Percentiles rank a stretch among this genome's conserved stretches.
phyloP scores from a whole-genome alignment of 2,329 filamentous ascomycete genomes.

The Harringtonia aguacate region DNA sequence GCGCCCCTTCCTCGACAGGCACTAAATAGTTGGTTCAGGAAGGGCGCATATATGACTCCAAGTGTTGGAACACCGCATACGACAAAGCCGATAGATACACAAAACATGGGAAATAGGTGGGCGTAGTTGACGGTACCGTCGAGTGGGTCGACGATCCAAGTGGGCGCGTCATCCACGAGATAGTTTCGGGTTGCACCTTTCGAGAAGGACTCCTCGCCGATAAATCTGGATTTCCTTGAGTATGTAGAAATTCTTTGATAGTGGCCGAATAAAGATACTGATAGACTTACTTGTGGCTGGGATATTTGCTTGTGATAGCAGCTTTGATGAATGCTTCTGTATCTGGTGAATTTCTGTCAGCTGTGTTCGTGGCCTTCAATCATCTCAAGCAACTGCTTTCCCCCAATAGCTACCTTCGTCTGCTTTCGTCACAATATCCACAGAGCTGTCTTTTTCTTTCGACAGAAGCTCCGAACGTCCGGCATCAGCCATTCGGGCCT shows the following conservation, averaged over 20 bases:
- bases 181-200: conserved; percentile 57
- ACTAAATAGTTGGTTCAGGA: conserved; percentile 59
- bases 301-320: conserved; percentile 49
- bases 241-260: neutral
- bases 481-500: conserved; percentile 40
- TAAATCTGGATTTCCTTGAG: conserved; percentile 39
- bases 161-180: conserved; percentile 51
- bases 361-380: neutral
- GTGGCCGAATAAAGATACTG: neutral
- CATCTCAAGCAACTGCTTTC: too few species aligned
- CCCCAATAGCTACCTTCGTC: conserved; percentile 66
- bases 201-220: conserved; percentile 69
- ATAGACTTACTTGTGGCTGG: conserved; percentile 51
- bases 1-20: conserved; percentile 56
- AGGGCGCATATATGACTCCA: conserved; percentile 63
- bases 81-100: conserved; percentile 64
- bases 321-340: conserved; percentile 60
- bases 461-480: conserved; percentile 14
- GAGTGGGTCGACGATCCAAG: conserved; percentile 68
- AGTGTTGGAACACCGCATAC: conserved; percentile 49
- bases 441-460: conserved; percentile 61
- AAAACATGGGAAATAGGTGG: conserved; percentile 73
- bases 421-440: conserved; percentile 69
- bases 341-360: conserved; percentile 31
- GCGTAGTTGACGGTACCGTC: conserved; percentile 77